phyloP scores from a whole-genome alignment of 371 early-diverging fungal species.

The Mucor sp. region DNA sequence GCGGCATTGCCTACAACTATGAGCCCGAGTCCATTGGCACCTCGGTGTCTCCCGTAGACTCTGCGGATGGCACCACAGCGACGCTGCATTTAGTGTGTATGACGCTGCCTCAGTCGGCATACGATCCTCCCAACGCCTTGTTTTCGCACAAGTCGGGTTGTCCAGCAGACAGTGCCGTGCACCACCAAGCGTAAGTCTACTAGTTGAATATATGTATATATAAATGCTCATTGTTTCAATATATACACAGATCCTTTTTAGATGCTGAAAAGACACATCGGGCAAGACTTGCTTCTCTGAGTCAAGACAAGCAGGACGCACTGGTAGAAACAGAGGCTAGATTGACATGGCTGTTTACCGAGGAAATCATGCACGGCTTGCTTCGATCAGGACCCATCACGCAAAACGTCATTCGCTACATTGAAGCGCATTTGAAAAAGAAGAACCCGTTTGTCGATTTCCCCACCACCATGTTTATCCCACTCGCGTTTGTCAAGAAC shows the following conservation, averaged over 20 bases:
- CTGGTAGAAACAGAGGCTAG: constrained; percentile 62
- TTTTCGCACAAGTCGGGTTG: constrained; percentile 32
- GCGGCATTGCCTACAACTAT: constrained; percentile 49
- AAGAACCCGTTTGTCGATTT: constrained; percentile 70
- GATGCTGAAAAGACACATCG: constrained; percentile 37
- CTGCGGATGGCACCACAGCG: constrained; percentile 72
- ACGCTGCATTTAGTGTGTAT: constrained; percentile 67
- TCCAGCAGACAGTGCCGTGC: constrained; percentile 27
- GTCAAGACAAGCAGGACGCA: constrained; percentile 60
- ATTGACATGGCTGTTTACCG: constrained; percentile 69
- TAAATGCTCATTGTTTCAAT: background rate
- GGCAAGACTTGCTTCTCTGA: constrained; percentile 43
- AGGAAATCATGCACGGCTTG: constrained; percentile 77
- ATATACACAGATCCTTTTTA: constrained; percentile 23
- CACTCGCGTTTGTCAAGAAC: constrained; percentile 63
- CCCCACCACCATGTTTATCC: constrained; percentile 63
- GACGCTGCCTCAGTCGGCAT: constrained; percentile 57
- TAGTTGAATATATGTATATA: background rate
- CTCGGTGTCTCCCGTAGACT: constrained; percentile 65
- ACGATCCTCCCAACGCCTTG: constrained; percentile 36
- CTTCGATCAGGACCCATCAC: constrained; percentile 62
- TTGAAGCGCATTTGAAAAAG: constrained; percentile 63
- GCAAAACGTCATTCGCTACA: constrained; percentile 55
- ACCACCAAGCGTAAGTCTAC: constrained; percentile 36
- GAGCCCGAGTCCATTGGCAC: constrained; percentile 70